phyloP scores from a whole-genome alignment of 2,329 filamentous ascomycete genomes.

The Purpureocillium lavendulum region DNA sequence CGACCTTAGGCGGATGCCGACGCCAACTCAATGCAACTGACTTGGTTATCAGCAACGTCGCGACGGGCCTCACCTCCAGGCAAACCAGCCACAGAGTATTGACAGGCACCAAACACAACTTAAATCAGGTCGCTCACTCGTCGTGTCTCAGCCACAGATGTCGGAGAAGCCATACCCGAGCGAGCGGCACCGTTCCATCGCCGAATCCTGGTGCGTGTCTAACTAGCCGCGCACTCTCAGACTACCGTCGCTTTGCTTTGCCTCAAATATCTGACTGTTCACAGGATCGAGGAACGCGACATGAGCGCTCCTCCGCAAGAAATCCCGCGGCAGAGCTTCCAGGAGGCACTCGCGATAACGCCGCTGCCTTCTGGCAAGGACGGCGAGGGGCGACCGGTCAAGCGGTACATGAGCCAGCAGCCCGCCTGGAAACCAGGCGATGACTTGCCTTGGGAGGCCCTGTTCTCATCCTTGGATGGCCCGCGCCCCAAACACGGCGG shows the following conservation, averaged over 20 bases:
- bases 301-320: slow-evolving; percentile 1
- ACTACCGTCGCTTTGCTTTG: neutral
- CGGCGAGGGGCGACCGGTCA: slow-evolving; percentile 2
- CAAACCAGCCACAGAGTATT: neutral
- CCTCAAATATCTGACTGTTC: neutral
- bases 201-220: slow-evolving; percentile 1
- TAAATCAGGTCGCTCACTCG: no score
- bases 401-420: slow-evolving; percentile 20
- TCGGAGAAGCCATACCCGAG: neutral
- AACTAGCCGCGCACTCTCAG: no score
- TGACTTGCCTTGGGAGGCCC: slow-evolving; percentile 19
- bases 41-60: no score
- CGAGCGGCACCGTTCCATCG: neutral
- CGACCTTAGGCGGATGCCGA: no score
- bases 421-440: slow-evolving; percentile 23
- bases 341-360: slow-evolving; percentile 19
- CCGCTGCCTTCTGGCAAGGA: slow-evolving; percentile 12
- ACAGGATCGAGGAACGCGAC: slow-evolving; percentile 2
- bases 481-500: slow-evolving; percentile 7
- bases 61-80: no score
- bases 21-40: no score
- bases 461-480: slow-evolving; percentile 8
- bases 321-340: slow-evolving; percentile 16
- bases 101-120: no score
- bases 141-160: neutral